Conservation (phyloP, 225 moss, liverwort and hornwort species). For the Straminergon stramineum region DNA sequence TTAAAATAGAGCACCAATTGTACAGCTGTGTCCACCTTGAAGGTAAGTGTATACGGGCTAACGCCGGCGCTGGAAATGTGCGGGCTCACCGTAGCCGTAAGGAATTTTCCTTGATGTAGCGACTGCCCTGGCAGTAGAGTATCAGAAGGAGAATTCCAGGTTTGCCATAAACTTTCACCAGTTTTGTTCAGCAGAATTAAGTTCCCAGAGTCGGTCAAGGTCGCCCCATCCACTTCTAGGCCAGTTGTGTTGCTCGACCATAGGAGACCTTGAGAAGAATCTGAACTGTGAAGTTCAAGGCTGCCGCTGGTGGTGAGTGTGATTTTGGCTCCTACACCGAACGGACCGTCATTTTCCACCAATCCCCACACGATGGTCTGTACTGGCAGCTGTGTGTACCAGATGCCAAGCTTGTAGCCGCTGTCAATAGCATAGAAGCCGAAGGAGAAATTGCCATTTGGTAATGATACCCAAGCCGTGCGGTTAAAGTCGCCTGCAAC, state of each 20-base stretch:
- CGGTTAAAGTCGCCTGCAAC: slow-evolving; percentile 14
- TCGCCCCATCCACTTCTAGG: slow-evolving; percentile 6
- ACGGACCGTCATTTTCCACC: not conserved
- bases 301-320: slow-evolving; percentile 15
- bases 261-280: not conserved
- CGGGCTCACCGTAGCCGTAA: slow-evolving; percentile 7
- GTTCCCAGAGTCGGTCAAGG: slow-evolving; percentile 25
- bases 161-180: slow-evolving; percentile 9
- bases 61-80: not conserved
- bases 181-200: slow-evolving; percentile 12
- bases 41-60: slow-evolving; percentile 7
- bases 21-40: not conserved
- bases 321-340: slow-evolving; percentile 6
- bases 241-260: slow-evolving; percentile 23
- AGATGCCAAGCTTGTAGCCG: slow-evolving; percentile 30
- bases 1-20: slow-evolving; percentile 16
- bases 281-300: slow-evolving; percentile 6
- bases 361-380: slow-evolving; percentile 34
- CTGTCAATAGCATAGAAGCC: slow-evolving; percentile 17
- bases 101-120: not conserved
- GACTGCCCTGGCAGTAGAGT: slow-evolving; percentile 32
- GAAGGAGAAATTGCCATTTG: slow-evolving; percentile 15
- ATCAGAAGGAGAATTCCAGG: slow-evolving; percentile 28
- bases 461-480: slow-evolving; percentile 12
- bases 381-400: slow-evolving; percentile 17